Evolutionary conservation across 2,329 filamentous ascomycete species (phyloP), one percentile per base, ranked within the genome.

Genomic region (Colletotrichum eremochloae): DNA sequence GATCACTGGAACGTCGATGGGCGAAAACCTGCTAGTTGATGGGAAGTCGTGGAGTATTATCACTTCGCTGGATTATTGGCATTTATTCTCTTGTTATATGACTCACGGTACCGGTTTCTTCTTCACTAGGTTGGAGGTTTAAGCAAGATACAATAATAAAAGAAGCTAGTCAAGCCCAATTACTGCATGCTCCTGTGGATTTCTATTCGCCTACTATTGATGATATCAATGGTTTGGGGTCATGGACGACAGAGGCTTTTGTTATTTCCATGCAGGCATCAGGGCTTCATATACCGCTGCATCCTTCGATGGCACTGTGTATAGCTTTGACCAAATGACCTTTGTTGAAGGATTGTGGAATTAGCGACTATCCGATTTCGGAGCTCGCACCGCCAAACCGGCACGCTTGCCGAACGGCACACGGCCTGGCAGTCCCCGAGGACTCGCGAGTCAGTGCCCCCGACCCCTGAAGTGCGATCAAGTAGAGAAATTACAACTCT

Each of bases 381-480:
- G 50, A 56, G n/a, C 12, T 63, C 52, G 63, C 44, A 63, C 52
- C 68, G 52, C 58, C 58, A 50, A 71, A 40, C 2, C 52, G 20
- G 29, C 24, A 44, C n/a, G 24, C 15, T 2, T 5, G n/a, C 68
- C 52, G 58, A 33, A n/a, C 42, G 29, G 52, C 24, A 24, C 24
- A 24, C 24, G 24, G 24, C 24, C 24, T 24, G 24, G 24, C 24
- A 24, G 24, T 24, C 24, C 24, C 24, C 33, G 20, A 5, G 46
- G 14, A 11, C 60, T 29, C 42, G 0, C 2, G 18, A n/a, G 44
- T n/a, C 44, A 46, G 9, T 24, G 46, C 9, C n/a, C 46, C 46
- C 3, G 9, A 24, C 20, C 20, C n/a, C 9, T 24, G 46, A 11
- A 48, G 46, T 3, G n/a, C 46, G 46, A n/a, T 46, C 11, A n/a